Evolutionary conservation across 257 asterid species (phyloP).

Genomic region (Nicotiana tabacum): DNA sequence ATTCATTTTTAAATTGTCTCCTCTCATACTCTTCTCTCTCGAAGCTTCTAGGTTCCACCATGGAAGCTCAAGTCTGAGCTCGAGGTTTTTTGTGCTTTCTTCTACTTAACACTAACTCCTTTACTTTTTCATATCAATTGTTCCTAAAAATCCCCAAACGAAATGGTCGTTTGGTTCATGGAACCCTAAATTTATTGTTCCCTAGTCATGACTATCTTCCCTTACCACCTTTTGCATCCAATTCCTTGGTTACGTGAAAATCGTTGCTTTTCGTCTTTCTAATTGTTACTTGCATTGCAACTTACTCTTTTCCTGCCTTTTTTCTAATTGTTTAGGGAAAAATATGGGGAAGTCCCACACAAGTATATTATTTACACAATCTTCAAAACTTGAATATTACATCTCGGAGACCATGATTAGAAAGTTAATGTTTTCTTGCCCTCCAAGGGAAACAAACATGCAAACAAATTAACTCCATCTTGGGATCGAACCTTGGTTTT

Average conservation of each 20-base stretch:
- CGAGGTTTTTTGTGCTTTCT: no score
- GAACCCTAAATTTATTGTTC: no score
- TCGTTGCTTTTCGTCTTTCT: not conserved
- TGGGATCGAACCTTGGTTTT: no score
- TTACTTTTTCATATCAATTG: not conserved
- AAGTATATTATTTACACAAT: not conserved
- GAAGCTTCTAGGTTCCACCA: no score
- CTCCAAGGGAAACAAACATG: constrained; percentile 3
- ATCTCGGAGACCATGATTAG: not conserved
- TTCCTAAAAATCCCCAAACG: not conserved
- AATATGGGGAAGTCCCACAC: not conserved
- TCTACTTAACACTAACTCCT: not conserved
- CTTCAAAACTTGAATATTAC: constrained; percentile 2
- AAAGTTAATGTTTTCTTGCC: not conserved
- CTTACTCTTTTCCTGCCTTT: not conserved
- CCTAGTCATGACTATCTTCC: not conserved
- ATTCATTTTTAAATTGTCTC: no score
- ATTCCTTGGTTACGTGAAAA: not conserved
- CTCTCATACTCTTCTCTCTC: no score
- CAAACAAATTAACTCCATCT: not conserved
- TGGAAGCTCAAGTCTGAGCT: no score
- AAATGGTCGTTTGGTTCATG: not conserved
- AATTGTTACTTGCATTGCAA: not conserved
- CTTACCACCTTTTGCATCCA: not conserved
- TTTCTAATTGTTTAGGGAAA: not conserved